Percentiles rank a stretch among this genome's conserved stretches.
phyloP scores from a whole-genome alignment of 306 rosid genomes.

The Castanea sativa region DNA sequence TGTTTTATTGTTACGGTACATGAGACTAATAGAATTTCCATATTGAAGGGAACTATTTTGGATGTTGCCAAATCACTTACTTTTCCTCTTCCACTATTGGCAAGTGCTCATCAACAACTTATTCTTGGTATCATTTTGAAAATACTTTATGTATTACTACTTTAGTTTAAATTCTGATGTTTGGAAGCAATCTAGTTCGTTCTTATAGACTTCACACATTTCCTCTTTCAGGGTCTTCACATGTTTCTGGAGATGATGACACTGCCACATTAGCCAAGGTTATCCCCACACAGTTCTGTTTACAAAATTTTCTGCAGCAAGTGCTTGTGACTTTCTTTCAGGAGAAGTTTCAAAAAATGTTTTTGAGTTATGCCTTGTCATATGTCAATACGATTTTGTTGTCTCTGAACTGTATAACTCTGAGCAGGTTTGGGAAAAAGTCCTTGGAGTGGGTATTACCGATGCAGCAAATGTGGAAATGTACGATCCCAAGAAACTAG shows the following conservation, averaged over 20 bases:
- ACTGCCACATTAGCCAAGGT: conserved; percentile 61
- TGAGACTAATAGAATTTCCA: conserved; percentile 17
- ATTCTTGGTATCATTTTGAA: conserved; percentile 55
- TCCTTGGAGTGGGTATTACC: conserved; percentile 64
- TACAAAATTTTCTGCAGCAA: conserved; percentile 8
- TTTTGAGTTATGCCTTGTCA: conserved; percentile 1
- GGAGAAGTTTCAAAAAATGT: conserved; percentile 6
- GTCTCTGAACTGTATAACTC: conserved; percentile 6
- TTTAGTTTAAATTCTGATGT: conserved; percentile 14
- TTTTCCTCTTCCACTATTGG: conserved; percentile 89
- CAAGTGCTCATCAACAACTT: conserved; percentile 81
- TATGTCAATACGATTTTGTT: neutral
- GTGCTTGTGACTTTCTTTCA: neutral
- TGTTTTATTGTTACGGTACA: conserved; percentile 11
- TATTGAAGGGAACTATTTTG: conserved; percentile 66
- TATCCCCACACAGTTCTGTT: conserved; percentile 15
- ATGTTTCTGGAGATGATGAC: conserved; percentile 36
- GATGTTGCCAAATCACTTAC: conserved; percentile 68
- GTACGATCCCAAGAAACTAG: conserved; percentile 68
- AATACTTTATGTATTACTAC: neutral
- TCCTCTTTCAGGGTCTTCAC: conserved; percentile 59
- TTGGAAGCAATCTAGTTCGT: conserved; percentile 23
- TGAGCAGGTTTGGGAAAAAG: conserved; percentile 66
- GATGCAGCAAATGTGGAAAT: conserved; percentile 70
- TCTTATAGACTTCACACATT: conserved; percentile 18